Base-by-base conservation (phyloP, 106 monocot species). In the Amphibolis antarctica region DNA sequence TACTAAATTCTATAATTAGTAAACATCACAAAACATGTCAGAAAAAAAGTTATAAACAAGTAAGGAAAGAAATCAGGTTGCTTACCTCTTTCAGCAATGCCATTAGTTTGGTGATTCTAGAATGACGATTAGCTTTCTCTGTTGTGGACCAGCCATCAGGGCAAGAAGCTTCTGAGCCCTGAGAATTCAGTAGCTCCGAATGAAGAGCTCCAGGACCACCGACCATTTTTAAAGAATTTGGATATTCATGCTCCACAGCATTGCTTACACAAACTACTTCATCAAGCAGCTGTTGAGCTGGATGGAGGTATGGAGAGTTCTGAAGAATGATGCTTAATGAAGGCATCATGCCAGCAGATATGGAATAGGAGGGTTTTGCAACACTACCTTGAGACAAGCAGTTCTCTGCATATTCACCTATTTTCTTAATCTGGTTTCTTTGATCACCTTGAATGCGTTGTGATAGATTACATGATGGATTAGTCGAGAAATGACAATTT, bases 261-360 rank as follows among this genome's bases (percentile, higher is more conserved):
- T 76, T 64, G 42, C 79, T 79, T 17, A 82, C 78, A 65, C 76
- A 76, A 36, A 86, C 82, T 53, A 71, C 76, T 70, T 86, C 85
- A 65, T 79, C 69, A 17, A 86, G 75, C 55, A 86, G 51, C 48
- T 76, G 63, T 63, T 79, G 81, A 23, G 79, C 64, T 0, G 74
- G 75, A 55, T 73, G 74, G 48, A 86, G 62, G 68, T 86, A 86
- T 3, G 31, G 63, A 36, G 76, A 86, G 21, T 44, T 76, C 36
- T 68, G 72, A 47, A 82, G 66, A 49, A 25, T n/a, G 20, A 15
- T 26, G 15, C 1, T 26, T 14, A 47, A 63, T 24, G 20, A 60
- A 42, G 44, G 44, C 47, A 62, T 44, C 47, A 25, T 55, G 36
- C 36, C 24, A 25, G 23, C 20, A 11, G 1, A 25, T 23, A 4